These are phyloP conservation scores for Pseudocercospora musae DNA, from an alignment of 2,329 filamentous ascomycete species.

Conservation along the genomic window DNA sequence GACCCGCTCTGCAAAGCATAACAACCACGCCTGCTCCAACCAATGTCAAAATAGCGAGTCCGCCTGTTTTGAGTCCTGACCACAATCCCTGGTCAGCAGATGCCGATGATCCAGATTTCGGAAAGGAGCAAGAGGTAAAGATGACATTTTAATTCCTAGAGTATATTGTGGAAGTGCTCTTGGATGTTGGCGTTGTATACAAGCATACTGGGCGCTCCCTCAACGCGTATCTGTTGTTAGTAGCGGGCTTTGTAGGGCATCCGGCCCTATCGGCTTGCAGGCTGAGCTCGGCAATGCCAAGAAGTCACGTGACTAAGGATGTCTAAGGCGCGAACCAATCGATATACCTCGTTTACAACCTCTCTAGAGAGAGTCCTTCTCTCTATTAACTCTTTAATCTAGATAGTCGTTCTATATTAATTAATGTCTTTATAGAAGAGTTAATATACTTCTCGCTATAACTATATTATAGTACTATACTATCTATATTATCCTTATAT, in stretches of 20 bases:
- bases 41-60: neutral
- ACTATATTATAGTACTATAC: too few relatives aligned
- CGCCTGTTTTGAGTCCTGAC: slow-evolving; percentile 20
- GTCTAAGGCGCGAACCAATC: too few relatives aligned
- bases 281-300: too few relatives aligned
- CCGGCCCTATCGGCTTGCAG: too few relatives aligned
- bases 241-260: neutral
- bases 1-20: slow-evolving; percentile 22
- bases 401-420: too few relatives aligned
- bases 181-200: neutral
- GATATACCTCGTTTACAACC: too few relatives aligned
- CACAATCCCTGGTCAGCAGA: slow-evolving; percentile 50
- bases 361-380: too few relatives aligned
- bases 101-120: slow-evolving; percentile 47
- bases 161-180: neutral
- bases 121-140: slow-evolving; percentile 45
- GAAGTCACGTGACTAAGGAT: too few relatives aligned
- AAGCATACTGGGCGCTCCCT: neutral
- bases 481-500: too few relatives aligned
- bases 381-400: too few relatives aligned
- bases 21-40: slow-evolving; percentile 30
- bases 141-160: slow-evolving; percentile 42
- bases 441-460: too few relatives aligned
- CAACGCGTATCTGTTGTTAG: neutral
- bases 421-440: too few relatives aligned